Percentiles rank a stretch among this genome's conserved stretches.
phyloP scores from a whole-genome alignment of 169 alveolate species.

The Plasmodium berghei region DNA sequence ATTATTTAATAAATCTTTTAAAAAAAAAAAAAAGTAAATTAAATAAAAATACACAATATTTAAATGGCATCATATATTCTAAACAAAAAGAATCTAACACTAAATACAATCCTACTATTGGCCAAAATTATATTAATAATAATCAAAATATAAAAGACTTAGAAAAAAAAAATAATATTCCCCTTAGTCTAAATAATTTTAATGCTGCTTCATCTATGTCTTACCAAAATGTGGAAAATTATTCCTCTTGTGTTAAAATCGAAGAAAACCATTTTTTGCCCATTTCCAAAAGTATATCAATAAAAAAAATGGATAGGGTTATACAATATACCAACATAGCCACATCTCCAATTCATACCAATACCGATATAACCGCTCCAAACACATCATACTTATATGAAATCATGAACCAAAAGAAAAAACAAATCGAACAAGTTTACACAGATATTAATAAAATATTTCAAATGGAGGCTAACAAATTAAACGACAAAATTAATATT shows the following conservation, averaged over 20 bases:
- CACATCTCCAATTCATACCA: neutral
- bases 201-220: neutral
- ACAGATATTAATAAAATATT: conserved; percentile 42
- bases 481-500: conserved; percentile 47
- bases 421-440: neutral
- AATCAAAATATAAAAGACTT: neutral
- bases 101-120: neutral
- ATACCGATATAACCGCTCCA: no score
- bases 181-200: conserved; percentile 1
- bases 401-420: neutral
- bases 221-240: neutral
- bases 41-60: conserved; percentile 24
- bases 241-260: no score
- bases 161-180: neutral
- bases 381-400: neutral
- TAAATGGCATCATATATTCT: conserved; percentile 35
- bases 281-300: neutral
- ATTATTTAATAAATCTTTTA: conserved; percentile 25
- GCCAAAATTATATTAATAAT: neutral
- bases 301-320: neutral
- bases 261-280: neutral
- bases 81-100: conserved; percentile 7
- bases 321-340: neutral
- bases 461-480: conserved; percentile 34
- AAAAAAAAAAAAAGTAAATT: conserved; percentile 51